Evolutionary conservation across 768 basidiomycete species (phyloP), one percentile per base, ranked within the genome.

Genomic region (Arthromyces matolae): DNA sequence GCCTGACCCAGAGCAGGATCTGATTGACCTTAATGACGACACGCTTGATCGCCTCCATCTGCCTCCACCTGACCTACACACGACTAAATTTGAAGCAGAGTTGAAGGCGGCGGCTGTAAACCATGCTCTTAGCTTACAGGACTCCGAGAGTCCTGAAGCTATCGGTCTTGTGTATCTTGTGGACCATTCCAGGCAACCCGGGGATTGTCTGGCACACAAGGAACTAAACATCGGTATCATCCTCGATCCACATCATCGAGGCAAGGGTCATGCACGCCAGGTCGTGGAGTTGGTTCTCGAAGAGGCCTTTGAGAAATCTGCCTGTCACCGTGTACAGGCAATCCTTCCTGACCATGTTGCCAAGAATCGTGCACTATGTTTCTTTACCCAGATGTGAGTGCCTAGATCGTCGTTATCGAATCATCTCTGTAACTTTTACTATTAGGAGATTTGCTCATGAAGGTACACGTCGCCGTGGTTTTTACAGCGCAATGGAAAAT

Each of bases 221-320:
- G n/a, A 86, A 59, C 69, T 77, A 18, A 78, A 71, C 52, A 64
- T 87, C 24, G 84, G 84, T 9, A 63, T 88, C 53, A 67, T 79
- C 44, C 52, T 86, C 23, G 52, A 61, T 9, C 55, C 67, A 2
- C 45, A 45, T 6, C 60, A 68, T 52, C 73, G 71, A 10, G 58
- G 64, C 3, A 58, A 65, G 23, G 79, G 80, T 5, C 71, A 71
- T 29, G 81, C 75, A 3, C 63, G 64, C 22, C 66, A 74, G 31
- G 80, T 76, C 1, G 59, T 84, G 22, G 60, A 69, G 8, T 60
- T 72, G 23, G 70, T 73, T 1, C 57, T 83, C 9, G 56, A 69
- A 8, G 67, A 68, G 47, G 81, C 77, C 2, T 84, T 84, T 58
- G 58, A 66, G 1, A 64, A 68, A 13, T 55, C 63, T 4, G 41